Evolutionary conservation across 2,329 filamentous ascomycete species (phyloP), one percentile per base, ranked within the genome.

Genomic region (Pyrenophora teres): DNA sequence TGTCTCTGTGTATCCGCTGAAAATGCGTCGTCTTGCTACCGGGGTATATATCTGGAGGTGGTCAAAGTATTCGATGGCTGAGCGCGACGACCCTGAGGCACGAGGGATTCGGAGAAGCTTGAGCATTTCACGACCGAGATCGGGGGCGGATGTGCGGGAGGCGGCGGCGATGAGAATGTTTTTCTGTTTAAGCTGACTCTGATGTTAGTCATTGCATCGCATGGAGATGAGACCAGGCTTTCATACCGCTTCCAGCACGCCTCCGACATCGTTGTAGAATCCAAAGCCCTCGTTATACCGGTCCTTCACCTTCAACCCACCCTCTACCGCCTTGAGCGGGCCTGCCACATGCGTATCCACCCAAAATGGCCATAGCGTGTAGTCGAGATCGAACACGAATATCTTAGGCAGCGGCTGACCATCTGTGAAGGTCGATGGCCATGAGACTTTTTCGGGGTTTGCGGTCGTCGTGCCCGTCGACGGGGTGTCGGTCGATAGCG

Each of bases 321-420:
- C 70, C 35, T 74, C 66, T 7, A 67, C 66, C 3, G 74, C 64
- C 59, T 86, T 86, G 42, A 96, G 76, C 0, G 92, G 92, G 6
- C 86, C 83, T 19, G 85, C 84, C 64, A 94, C 88, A 75, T 97
- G 92, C 3, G 92, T 96, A 78, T 97, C 94, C 1, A 96, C 87
- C 93, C 93, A 97, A 77, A 97, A 97, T 4, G 92, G 92, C 94
- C 93, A 97, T n/a, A 97, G 81, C 0, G 94, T 97, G 80, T 97
- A 97, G 80, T 97, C 93, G 57, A 97, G 85, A 73, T 97, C 94
- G 77, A 97, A 97, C 58, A 94, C 89, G 64, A 97, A 83, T 62
- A 96, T 82, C 56, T 87, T 86, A 0, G 92, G 92, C 1, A 96
- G 82, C 0, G 91, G 89, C 0, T 86, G 82, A 36, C 84, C 81